Conservation (phyloP, 148 eudicot species). For the Dysphania ambrosioides region DNA sequence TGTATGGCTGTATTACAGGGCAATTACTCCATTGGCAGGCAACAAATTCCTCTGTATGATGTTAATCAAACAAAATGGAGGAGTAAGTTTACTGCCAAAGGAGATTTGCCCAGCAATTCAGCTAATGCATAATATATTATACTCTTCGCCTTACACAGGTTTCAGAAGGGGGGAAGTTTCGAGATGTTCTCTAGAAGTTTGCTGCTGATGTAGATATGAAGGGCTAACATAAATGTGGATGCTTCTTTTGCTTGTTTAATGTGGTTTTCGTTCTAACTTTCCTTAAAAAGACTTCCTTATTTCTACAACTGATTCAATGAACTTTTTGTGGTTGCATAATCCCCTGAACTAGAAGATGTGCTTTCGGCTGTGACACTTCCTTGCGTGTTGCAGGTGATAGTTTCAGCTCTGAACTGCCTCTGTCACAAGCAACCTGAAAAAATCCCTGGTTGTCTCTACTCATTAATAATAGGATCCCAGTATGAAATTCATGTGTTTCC, state of each 20-base stretch:
- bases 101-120: slow-evolving; percentile 36
- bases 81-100: slow-evolving; percentile 28
- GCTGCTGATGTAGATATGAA: too few species aligned
- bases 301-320: not conserved
- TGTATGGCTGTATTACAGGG: slow-evolving; percentile 30
- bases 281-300: too few species aligned
- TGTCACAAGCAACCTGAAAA: not conserved
- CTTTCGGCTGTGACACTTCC: not conserved
- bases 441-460: too few species aligned
- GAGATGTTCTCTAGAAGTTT: too few species aligned
- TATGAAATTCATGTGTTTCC: not conserved
- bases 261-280: not conserved
- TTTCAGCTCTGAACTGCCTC: not conserved
- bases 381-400: not conserved
- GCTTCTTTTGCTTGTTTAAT: too few species aligned
- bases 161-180: too few species aligned
- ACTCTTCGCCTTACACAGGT: not conserved
- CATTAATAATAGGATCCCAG: too few species aligned
- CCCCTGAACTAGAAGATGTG: not conserved
- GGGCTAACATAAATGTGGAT: too few species aligned
- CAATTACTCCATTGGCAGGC: slow-evolving; percentile 32
- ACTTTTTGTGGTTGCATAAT: not conserved
- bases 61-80: not conserved
- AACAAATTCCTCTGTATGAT: not conserved
- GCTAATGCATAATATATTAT: not conserved